A percentile compares a stretch with the other conserved stretches of the same genome.
phyloP scores from a whole-genome alignment of 495 filamentous ascomycete species.

The Aspergillus ostianus region DNA sequence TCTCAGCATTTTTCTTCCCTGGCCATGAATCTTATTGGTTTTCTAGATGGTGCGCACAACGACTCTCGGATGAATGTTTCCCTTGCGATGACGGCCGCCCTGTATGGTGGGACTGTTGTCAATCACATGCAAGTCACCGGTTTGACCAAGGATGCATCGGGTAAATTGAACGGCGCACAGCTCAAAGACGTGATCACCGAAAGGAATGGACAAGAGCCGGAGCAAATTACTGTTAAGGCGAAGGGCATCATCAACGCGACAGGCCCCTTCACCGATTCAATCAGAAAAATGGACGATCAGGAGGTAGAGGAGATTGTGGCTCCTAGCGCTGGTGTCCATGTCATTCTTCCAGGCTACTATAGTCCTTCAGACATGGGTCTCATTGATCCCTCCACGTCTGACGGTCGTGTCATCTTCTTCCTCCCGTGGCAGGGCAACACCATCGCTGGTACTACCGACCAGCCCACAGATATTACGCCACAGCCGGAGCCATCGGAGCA shows the following conservation, averaged over 20 bases:
- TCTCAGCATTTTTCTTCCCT: background rate
- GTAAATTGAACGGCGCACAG: conserved; percentile 75
- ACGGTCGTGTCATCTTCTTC: conserved; percentile 98
- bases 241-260: conserved; percentile 97
- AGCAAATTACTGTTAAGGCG: conserved; percentile 74
- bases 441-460: conserved; percentile 95
- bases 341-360: conserved; percentile 95
- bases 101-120: conserved; percentile 89
- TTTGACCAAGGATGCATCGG: conserved; percentile 75
- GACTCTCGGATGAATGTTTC: conserved; percentile 99
- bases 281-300: conserved; percentile 85
- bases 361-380: conserved; percentile 93
- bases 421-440: conserved; percentile 99
- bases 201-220: conserved; percentile 48
- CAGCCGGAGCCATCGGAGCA: conserved; percentile 88
- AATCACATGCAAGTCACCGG: conserved; percentile 90
- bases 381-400: conserved; percentile 91
- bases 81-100: conserved; percentile 88
- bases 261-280: conserved; percentile 90
- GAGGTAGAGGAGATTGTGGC: conserved; percentile 82
- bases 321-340: conserved; percentile 89
- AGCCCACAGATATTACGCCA: conserved; percentile 72
- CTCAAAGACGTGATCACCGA: conserved; percentile 72
- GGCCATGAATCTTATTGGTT: conserved; percentile 16
- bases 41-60: conserved; percentile 86